Conservation (phyloP, 257 asterid genomes). For the Coffea eugenioides region DNA sequence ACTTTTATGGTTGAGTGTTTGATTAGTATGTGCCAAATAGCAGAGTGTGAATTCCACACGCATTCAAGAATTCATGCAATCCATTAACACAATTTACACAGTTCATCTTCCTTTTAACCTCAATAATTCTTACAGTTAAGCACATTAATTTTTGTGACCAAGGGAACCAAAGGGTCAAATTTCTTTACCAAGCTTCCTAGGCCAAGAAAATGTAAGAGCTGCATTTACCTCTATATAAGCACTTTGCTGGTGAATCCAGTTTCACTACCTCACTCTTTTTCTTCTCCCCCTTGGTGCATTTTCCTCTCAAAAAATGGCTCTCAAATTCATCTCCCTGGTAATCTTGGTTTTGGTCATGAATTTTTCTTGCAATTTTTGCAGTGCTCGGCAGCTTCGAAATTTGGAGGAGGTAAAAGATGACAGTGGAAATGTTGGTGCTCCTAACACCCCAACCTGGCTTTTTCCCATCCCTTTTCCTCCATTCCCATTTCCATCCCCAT, state of each 20-base stretch:
- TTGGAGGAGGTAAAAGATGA: neutral
- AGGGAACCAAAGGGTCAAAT: neutral
- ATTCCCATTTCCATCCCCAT: neutral
- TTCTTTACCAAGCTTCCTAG: neutral
- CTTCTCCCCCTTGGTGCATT: neutral
- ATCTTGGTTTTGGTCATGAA: neutral
- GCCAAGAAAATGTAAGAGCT: neutral
- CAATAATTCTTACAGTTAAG: neutral
- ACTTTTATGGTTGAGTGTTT: neutral
- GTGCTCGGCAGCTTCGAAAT: neutral
- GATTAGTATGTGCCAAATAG: neutral
- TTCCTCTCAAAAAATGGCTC: neutral
- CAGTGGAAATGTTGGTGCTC: neutral
- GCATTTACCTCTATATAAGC: conserved; percentile 2
- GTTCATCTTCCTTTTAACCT: neutral
- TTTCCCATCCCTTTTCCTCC: neutral
- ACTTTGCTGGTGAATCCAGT: neutral
- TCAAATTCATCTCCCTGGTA: neutral
- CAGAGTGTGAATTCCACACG: neutral
- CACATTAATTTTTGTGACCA: neutral
- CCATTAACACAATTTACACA: neutral
- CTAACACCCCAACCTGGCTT: neutral
- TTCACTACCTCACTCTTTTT: neutral
- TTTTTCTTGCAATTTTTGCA: neutral
- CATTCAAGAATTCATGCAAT: neutral